Conservation (phyloP, 805 yeast genomes). For the Ogataea henricii region DNA sequence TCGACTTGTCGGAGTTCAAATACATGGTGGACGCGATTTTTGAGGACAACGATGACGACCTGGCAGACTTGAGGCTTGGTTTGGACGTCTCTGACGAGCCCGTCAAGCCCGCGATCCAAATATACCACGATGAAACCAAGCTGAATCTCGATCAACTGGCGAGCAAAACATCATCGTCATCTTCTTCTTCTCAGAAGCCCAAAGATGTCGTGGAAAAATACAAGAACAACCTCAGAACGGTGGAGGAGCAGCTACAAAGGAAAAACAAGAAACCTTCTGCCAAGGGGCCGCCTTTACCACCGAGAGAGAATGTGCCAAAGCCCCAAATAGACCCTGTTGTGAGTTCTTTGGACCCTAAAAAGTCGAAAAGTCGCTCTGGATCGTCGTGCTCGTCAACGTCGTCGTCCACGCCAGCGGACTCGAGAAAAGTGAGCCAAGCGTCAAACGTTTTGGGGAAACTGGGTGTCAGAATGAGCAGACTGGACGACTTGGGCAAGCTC, state of each 20-base stretch:
- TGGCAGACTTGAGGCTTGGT: neutral
- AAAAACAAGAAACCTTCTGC: neutral
- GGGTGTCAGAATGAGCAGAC: constrained; percentile 30
- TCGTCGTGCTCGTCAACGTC: neutral
- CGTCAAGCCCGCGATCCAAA: neutral
- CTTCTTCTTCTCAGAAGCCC: neutral
- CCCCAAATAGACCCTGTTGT: neutral
- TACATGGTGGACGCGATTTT: constrained; percentile 36
- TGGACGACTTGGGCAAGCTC: constrained; percentile 21
- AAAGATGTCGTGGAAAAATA: neutral
- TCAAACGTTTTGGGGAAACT: constrained; percentile 26
- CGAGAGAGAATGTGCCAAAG: neutral
- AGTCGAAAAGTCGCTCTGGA: neutral
- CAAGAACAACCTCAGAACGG: constrained; percentile 10
- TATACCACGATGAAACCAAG: constrained; percentile 11
- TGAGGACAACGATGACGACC: constrained; percentile 15
- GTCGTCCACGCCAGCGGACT: neutral
- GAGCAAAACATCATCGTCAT: neutral
- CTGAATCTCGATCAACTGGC: constrained; percentile 1
- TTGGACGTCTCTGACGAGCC: neutral
- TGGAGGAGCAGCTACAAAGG: constrained; percentile 3
- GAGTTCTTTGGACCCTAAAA: constrained; percentile 29
- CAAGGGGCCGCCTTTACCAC: neutral
- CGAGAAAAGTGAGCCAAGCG: constrained; percentile 17
- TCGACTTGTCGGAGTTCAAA: constrained; percentile 31